These are phyloP conservation scores for Aspergillus indologenus DNA, from an alignment of 495 filamentous ascomycete species.

Conservation along the genomic window DNA sequence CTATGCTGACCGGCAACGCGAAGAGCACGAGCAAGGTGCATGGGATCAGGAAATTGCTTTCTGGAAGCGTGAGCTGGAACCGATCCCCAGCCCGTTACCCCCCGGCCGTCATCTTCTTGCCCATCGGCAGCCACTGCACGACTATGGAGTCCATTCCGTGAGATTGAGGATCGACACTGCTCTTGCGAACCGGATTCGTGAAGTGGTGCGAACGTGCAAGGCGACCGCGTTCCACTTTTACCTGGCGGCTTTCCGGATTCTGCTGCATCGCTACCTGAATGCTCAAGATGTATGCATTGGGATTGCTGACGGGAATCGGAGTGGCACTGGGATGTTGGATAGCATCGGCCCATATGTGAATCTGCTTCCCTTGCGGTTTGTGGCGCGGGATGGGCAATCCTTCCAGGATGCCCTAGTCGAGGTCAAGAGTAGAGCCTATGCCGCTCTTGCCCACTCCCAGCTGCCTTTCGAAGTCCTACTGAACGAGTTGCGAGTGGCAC, in stretches of 20 bases:
- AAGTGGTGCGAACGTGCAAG: no score
- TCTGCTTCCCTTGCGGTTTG: slow-evolving; percentile 38
- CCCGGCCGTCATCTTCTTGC: neutral
- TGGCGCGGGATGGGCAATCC: no score
- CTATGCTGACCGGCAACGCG: slow-evolving; percentile 24
- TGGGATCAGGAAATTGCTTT: slow-evolving; percentile 27
- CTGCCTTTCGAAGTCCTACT: slow-evolving; percentile 5
- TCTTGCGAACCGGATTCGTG: no score
- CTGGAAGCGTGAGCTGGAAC: slow-evolving; percentile 33
- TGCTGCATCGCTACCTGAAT: slow-evolving; percentile 28
- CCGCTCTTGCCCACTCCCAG: neutral
- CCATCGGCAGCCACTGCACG: neutral
- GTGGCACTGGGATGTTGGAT: slow-evolving; percentile 23
- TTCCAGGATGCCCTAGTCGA: no score
- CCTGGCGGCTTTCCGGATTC: slow-evolving; percentile 32
- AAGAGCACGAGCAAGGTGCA: slow-evolving; percentile 16
- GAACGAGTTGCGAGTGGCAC: slow-evolving; percentile 15
- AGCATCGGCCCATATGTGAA: slow-evolving; percentile 49
- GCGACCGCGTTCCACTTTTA: slow-evolving; percentile 51
- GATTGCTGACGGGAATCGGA: slow-evolving; percentile 41
- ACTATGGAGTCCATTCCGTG: no score
- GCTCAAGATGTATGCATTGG: slow-evolving; percentile 40
- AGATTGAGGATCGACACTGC: no score
- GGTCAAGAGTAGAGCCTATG: neutral
- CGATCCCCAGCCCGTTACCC: neutral